Evolutionary conservation across 768 basidiomycete species (phyloP).

Genomic region (Tephrocybe sp.): DNA sequence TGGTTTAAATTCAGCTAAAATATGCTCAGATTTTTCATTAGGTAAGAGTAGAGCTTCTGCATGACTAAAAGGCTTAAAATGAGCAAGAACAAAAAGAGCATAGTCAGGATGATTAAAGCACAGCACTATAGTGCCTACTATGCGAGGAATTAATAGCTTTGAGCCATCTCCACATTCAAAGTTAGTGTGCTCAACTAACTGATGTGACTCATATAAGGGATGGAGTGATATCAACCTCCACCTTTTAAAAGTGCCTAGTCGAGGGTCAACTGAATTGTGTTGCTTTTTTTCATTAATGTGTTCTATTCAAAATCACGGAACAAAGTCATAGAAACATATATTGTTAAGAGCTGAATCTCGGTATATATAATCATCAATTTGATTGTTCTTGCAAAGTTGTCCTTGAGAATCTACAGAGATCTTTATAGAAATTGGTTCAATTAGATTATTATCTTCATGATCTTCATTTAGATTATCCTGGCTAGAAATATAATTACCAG

Average conservation of each 20-base stretch:
- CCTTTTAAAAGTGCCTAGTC: background rate
- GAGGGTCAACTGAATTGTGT: background rate
- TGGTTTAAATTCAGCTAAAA: background rate
- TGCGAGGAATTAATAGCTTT: background rate
- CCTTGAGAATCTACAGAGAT: no score
- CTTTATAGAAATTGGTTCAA: background rate
- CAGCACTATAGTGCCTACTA: background rate
- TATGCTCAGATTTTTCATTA: background rate
- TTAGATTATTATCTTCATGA: no score
- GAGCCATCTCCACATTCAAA: slow-evolving; percentile 7
- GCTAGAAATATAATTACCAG: no score
- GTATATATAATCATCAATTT: slow-evolving; percentile 27
- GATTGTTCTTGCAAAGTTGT: no score
- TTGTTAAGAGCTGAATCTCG: slow-evolving; percentile 11
- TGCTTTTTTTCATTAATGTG: background rate
- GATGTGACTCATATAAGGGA: slow-evolving; percentile 12
- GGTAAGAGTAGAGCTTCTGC: background rate
- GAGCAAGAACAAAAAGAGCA: background rate
- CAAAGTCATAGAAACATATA: slow-evolving; percentile 30
- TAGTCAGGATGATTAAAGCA: background rate
- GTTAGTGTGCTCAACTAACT: slow-evolving; percentile 15
- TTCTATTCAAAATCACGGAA: slow-evolving; percentile 10
- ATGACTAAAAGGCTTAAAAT: slow-evolving; percentile 2
- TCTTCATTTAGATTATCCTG: no score
- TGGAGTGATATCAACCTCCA: slow-evolving; percentile 9